Evolutionary conservation across 768 basidiomycete genomes (phyloP).

Genomic region (Podaxis sp.): DNA sequence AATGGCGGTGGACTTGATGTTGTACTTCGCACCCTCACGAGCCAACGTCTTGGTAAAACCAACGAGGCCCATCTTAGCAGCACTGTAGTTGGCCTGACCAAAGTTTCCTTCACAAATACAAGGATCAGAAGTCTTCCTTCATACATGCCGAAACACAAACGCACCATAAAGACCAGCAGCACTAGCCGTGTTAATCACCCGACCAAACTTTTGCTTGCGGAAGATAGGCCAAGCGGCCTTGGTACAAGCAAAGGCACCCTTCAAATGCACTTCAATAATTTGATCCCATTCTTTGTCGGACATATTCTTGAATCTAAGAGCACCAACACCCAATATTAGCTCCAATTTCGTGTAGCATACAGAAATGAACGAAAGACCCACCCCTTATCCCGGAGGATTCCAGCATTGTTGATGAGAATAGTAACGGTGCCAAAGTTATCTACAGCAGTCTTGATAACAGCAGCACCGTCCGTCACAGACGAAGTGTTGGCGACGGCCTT

Average conservation of each 20-base stretch:
- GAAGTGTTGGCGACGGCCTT: conserved; percentile 85
- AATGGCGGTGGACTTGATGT: conserved; percentile 81
- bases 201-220: conserved; percentile 91
- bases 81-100: conserved; percentile 96
- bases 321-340: background rate
- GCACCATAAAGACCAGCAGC: conserved; percentile 90
- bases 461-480: conserved; percentile 80
- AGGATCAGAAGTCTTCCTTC: no score
- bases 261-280: conserved; percentile 84
- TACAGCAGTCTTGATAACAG: conserved; percentile 82
- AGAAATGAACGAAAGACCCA: conserved; percentile 22
- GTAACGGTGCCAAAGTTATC: conserved; percentile 80
- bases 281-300: conserved; percentile 92
- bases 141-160: conserved; percentile 16
- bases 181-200: conserved; percentile 91
- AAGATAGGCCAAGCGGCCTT: conserved; percentile 97
- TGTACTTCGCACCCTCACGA: conserved; percentile 87
- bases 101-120: conserved; percentile 64
- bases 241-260: conserved; percentile 88
- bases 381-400: conserved; percentile 82
- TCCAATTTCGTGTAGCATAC: background rate
- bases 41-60: conserved; percentile 92
- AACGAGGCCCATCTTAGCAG: conserved; percentile 95
- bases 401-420: conserved; percentile 96
- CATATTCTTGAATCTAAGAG: conserved; percentile 90